These are phyloP conservation scores for Argentina anserina DNA, from an alignment of 306 rosid genomes.

Conservation along the genomic window DNA sequence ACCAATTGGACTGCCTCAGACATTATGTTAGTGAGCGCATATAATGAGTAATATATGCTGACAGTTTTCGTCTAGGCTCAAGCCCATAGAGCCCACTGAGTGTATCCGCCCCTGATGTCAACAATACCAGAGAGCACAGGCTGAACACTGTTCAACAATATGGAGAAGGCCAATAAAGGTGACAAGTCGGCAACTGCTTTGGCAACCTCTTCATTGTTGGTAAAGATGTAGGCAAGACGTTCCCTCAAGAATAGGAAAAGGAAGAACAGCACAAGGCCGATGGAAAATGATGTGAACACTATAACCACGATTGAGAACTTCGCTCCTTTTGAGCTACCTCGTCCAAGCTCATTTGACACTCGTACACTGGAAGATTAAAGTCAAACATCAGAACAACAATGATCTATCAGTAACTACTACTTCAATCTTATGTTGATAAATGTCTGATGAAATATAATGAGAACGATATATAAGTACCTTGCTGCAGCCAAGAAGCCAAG, in stretches of 20 bases:
- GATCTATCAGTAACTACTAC: background rate
- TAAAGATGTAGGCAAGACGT: slow-evolving; percentile 48
- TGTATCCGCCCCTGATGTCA: too few species aligned
- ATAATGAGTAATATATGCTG: too few species aligned
- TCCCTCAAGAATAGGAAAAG: slow-evolving; percentile 36
- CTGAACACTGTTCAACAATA: slow-evolving; percentile 53
- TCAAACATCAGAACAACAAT: background rate
- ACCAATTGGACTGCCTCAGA: too few species aligned
- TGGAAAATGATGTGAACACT: slow-evolving; percentile 37
- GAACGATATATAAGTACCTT: slow-evolving; percentile 32
- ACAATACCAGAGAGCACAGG: slow-evolving; percentile 52
- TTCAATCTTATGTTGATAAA: background rate
- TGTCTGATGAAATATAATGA: background rate
- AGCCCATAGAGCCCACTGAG: too few species aligned
- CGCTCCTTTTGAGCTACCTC: slow-evolving; percentile 50
- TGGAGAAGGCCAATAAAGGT: slow-evolving; percentile 46
- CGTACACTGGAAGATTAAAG: slow-evolving; percentile 36
- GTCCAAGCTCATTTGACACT: slow-evolving; percentile 59
- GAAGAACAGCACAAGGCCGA: slow-evolving; percentile 39
- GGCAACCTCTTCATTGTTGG: slow-evolving; percentile 35
- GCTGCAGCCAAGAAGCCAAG: slow-evolving; percentile 59
- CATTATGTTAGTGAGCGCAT: too few species aligned
- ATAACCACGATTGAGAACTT: slow-evolving; percentile 38
- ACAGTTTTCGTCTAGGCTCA: too few species aligned
- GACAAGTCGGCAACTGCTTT: slow-evolving; percentile 45